Evolutionary conservation across 139 green algal genomes (phyloP).

Genomic region (Closterium sp.): DNA sequence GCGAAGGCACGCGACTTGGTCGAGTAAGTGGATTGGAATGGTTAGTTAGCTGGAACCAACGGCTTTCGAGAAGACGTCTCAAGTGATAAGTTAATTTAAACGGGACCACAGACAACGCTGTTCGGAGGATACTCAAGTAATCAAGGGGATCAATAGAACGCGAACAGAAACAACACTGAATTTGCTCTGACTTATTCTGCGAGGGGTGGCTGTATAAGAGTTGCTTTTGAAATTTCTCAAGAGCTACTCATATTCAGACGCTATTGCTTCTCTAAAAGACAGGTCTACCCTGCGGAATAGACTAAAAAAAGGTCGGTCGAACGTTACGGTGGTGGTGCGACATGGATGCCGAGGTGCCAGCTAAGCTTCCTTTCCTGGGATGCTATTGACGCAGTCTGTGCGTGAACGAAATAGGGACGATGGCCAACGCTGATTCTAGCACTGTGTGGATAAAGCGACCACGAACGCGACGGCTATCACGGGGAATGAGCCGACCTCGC

Average conservation of each 20-base stretch:
- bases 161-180: not conserved
- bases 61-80: no score
- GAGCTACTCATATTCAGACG: not conserved
- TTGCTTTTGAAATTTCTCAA: not conserved
- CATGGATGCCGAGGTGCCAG: not conserved
- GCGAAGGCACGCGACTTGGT: not conserved
- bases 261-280: no score
- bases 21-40: not conserved
- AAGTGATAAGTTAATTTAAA: not conserved
- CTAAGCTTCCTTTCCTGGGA: not conserved
- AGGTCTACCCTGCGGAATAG: no score
- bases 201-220: no score
- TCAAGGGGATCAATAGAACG: not conserved
- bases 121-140: not conserved
- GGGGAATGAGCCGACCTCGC: not conserved
- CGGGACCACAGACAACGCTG: not conserved
- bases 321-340: not conserved
- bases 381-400: not conserved
- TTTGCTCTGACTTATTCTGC: no score
- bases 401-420: not conserved
- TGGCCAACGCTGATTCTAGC: no score
- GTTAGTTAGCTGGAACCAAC: not conserved
- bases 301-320: no score
- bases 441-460: not conserved
- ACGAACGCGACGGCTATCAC: not conserved